A percentile compares a stretch with the other conserved stretches of the same genome.
phyloP scores from a whole-genome alignment of 345 rosid genomes.

The Eucalyptus cladocalyx region DNA sequence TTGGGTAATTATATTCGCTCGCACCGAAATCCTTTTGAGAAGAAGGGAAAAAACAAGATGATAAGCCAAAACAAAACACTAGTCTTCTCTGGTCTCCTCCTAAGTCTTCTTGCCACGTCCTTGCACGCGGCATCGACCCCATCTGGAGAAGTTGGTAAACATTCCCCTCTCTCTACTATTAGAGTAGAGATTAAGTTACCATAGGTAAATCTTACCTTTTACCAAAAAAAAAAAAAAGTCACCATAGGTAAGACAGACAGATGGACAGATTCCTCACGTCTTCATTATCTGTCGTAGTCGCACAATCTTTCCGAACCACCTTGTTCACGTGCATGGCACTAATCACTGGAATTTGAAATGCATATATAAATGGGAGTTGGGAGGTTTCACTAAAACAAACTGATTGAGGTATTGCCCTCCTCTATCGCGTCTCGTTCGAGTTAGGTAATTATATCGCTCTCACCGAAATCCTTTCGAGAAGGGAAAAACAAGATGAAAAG shows the following conservation, averaged over 20 bases:
- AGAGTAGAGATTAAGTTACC: no score
- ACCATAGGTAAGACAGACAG: not conserved
- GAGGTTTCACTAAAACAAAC: not conserved
- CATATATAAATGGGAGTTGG: not conserved
- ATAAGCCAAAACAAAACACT: not conserved
- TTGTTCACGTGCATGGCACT: not conserved
- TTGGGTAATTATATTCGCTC: not conserved
- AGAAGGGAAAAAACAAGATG: not conserved
- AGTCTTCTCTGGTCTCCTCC: not conserved
- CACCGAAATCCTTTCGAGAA: no score
- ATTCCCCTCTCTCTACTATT: not conserved
- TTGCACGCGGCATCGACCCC: not conserved
- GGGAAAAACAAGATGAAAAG: no score
- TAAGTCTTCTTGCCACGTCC: not conserved
- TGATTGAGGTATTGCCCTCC: no score
- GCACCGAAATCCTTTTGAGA: not conserved
- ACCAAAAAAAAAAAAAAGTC: no score
- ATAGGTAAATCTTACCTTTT: no score
- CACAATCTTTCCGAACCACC: not conserved
- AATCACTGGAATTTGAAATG: not conserved
- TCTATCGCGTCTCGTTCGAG: no score
- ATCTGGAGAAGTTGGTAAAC: conserved; percentile 19
- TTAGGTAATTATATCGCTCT: no score
- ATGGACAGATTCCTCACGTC: not conserved
- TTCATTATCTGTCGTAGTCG: not conserved